Conservation (phyloP, 2,329 filamentous ascomycete species). For the Neophaeococcomyces mojaviensis region DNA sequence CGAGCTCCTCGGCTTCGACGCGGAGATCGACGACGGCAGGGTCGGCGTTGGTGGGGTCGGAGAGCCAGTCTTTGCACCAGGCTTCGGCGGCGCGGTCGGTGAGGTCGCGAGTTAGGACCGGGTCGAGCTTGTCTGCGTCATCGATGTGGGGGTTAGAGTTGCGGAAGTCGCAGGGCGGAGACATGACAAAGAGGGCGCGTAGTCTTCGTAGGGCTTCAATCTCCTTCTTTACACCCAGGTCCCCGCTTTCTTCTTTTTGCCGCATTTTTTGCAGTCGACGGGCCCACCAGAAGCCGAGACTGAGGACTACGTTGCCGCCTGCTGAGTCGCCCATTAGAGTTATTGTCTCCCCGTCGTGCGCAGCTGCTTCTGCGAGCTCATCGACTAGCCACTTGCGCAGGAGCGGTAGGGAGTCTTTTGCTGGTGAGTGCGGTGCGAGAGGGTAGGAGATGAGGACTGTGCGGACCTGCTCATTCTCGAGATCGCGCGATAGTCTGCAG, state of each 20-base stretch:
- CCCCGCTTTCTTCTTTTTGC: background rate
- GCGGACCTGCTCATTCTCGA: slow-evolving; percentile 21
- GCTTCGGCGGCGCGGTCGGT: slow-evolving; percentile 35
- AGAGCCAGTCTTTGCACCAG: slow-evolving; percentile 38
- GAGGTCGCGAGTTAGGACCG: slow-evolving; percentile 37
- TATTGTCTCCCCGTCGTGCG: slow-evolving; percentile 32
- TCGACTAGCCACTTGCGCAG: slow-evolving; percentile 40
- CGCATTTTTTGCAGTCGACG: background rate
- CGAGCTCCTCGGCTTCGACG: too few relatives aligned
- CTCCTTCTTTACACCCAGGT: background rate
- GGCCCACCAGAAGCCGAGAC: slow-evolving; percentile 26
- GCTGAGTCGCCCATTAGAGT: slow-evolving; percentile 49
- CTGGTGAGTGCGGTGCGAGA: slow-evolving; percentile 47
- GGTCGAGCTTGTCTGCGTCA: slow-evolving; percentile 36
- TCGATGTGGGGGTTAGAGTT: slow-evolving; percentile 40
- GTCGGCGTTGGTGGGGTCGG: too few relatives aligned
- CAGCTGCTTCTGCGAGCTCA: slow-evolving; percentile 34
- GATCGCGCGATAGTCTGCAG: slow-evolving; percentile 36
- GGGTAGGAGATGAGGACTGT: slow-evolving; percentile 44
- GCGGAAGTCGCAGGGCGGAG: slow-evolving; percentile 44
- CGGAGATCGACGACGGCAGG: too few relatives aligned
- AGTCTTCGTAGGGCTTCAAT: background rate
- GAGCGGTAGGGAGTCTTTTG: slow-evolving; percentile 40
- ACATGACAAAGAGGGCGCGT: slow-evolving; percentile 36
- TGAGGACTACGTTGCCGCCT: slow-evolving; percentile 45